These are phyloP conservation scores for Discostella pseudostelligera DNA, from an alignment of 108 stramenopile genomes.

Conservation along the genomic window DNA sequence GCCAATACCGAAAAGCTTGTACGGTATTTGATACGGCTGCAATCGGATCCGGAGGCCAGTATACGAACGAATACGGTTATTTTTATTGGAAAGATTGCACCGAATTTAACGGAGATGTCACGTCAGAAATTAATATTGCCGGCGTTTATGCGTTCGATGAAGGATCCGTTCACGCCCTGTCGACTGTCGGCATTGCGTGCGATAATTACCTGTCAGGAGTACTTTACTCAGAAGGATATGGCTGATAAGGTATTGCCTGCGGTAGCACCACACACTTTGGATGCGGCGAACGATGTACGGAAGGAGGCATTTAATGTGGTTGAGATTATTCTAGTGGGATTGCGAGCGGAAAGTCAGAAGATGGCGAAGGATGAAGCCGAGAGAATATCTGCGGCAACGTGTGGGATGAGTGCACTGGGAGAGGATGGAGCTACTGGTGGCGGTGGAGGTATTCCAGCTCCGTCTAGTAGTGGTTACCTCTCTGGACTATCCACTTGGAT, in stretches of 20 bases:
- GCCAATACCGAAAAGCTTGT: slow-evolving; percentile 86
- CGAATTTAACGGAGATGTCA: slow-evolving; percentile 60
- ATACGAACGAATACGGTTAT: slow-evolving; percentile 90
- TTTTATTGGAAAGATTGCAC: slow-evolving; percentile 80
- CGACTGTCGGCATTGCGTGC: slow-evolving; percentile 71
- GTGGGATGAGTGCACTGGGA: slow-evolving; percentile 17
- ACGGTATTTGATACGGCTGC: slow-evolving; percentile 81
- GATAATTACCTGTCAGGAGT: slow-evolving; percentile 45
- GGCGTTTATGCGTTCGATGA: slow-evolving; percentile 72
- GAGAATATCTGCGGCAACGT: slow-evolving; percentile 35
- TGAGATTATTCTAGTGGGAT: slow-evolving; percentile 52
- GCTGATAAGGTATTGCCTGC: slow-evolving; percentile 68
- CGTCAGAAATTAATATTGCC: slow-evolving; percentile 79
- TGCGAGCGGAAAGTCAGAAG: slow-evolving; percentile 61
- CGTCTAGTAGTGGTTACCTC: slow-evolving; percentile 56
- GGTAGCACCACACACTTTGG: slow-evolving; percentile 64
- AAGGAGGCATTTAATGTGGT: slow-evolving; percentile 72
- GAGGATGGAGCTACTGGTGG: slow-evolving; percentile 11
- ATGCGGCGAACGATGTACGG: slow-evolving; percentile 69
- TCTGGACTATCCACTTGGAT: slow-evolving; percentile 79
- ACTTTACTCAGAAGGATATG: slow-evolving; percentile 62
- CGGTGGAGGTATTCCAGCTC: slow-evolving; percentile 23
- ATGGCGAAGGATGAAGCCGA: slow-evolving; percentile 51
- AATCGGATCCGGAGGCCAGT: slow-evolving; percentile 67
- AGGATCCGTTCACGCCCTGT: slow-evolving; percentile 81